phyloP scores from a whole-genome alignment of 73 alveolate genomes.

The Tetrahymena elliotti region DNA sequence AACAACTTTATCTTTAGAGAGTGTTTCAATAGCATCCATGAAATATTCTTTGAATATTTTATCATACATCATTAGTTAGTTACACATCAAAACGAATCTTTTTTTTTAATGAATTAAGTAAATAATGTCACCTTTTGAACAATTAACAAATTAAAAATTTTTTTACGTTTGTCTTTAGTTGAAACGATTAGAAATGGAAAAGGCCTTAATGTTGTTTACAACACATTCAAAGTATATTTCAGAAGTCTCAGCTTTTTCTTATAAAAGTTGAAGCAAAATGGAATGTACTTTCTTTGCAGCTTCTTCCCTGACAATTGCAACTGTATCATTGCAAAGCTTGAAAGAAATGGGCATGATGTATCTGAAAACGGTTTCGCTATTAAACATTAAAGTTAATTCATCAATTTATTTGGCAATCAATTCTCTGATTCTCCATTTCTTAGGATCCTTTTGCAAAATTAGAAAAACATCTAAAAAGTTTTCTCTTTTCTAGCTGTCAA shows the following conservation, averaged over 20 bases:
- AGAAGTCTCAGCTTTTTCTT: neutral
- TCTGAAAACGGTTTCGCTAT: conserved; percentile 19
- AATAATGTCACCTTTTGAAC: neutral
- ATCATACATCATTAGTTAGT: neutral
- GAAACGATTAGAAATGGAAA: conserved; percentile 22
- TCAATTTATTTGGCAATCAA: conserved; percentile 30
- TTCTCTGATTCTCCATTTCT: conserved; percentile 42
- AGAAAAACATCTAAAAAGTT: conserved; percentile 32
- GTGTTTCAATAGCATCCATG: neutral
- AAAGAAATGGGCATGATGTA: conserved; percentile 33
- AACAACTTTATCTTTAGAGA: neutral
- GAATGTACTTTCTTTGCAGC: conserved; percentile 37
- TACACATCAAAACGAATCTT: neutral
- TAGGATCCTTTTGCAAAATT: conserved; percentile 20
- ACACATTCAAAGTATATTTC: conserved; percentile 10
- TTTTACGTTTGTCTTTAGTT: conserved; percentile 22
- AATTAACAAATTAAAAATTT: no score
- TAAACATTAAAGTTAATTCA: conserved; percentile 4
- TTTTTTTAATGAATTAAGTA: neutral
- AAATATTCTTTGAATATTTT: neutral
- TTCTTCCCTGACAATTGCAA: conserved; percentile 21
- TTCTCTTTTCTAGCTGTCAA: conserved; percentile 29
- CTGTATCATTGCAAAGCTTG: conserved; percentile 37
- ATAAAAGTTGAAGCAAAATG: neutral
- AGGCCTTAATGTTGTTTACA: conserved; percentile 15